phyloP scores from a whole-genome alignment of 495 filamentous ascomycete species.

The Neurospora tetraspora region DNA sequence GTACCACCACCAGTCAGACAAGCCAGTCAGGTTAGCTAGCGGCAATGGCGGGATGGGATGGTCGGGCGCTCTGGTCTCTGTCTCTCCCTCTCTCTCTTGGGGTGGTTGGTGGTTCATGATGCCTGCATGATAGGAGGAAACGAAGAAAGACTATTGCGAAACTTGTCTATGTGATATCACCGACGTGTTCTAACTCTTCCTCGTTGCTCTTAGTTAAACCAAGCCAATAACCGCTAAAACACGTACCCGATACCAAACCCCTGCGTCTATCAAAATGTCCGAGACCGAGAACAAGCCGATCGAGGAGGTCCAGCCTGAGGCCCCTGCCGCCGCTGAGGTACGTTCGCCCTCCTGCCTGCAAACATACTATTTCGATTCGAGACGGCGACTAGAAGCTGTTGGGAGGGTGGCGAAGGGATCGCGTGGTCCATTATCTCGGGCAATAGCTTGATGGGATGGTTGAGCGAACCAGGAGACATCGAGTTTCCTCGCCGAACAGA shows the following conservation, averaged over 20 bases:
- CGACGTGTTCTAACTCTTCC: not conserved
- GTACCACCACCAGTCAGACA: not conserved
- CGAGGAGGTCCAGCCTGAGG: slow-evolving; percentile 25
- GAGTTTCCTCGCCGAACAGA: not conserved
- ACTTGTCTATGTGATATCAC: not conserved
- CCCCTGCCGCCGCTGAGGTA: slow-evolving; percentile 44
- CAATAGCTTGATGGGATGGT: not conserved
- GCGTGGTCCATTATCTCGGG: not conserved
- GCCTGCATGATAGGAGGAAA: not conserved
- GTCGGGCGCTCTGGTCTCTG: not conserved
- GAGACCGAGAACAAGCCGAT: slow-evolving; percentile 28
- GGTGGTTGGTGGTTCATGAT: not conserved
- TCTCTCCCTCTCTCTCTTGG: not conserved
- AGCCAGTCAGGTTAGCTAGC: not conserved
- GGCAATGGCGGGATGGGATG: not conserved
- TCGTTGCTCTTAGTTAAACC: not conserved
- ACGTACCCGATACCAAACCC: not conserved
- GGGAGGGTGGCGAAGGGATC: not conserved
- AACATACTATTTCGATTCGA: not conserved
- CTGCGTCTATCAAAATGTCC: slow-evolving; percentile 25
- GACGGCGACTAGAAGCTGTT: not conserved
- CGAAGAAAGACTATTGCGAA: not conserved
- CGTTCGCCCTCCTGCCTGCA: not conserved
- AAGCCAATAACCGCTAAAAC: not conserved
- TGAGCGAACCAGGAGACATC: not conserved